phyloP scores from a whole-genome alignment of 192 early-diverging fungal genomes.

The Rhizophlyctis rosea region DNA sequence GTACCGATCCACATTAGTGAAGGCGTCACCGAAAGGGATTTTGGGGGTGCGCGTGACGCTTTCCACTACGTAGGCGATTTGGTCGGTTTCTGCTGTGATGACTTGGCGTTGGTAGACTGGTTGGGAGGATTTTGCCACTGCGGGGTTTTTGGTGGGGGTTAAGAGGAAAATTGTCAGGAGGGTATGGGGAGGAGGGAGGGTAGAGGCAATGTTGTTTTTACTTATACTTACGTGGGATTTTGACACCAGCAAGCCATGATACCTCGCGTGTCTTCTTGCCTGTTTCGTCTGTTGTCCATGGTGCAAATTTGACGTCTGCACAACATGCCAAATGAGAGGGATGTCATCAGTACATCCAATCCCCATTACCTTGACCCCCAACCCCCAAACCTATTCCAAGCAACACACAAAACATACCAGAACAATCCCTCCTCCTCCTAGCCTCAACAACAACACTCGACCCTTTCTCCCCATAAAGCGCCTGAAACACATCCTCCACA shows the following conservation, averaged over 20 bases:
- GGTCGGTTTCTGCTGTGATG: too few species aligned
- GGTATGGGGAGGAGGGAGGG: too few species aligned
- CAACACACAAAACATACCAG: background rate
- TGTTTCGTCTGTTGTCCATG: constrained; percentile 14
- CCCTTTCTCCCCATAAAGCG: constrained; percentile 20
- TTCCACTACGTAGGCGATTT: constrained; percentile 23
- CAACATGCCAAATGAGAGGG: too few species aligned
- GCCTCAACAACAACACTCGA: constrained; percentile 15
- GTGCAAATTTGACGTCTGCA: constrained; percentile 15
- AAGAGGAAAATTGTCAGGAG: too few species aligned
- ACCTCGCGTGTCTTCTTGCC: constrained; percentile 5
- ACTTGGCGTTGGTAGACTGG: too few species aligned
- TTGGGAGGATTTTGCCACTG: too few species aligned
- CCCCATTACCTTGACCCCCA: too few species aligned
- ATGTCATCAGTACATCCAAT: too few species aligned
- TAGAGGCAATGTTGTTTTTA: too few species aligned
- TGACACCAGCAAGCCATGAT: too few species aligned
- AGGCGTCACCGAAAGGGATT: constrained; percentile 33
- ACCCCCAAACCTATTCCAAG: background rate
- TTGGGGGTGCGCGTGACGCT: constrained; percentile 21
- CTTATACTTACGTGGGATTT: too few species aligned
- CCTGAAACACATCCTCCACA: constrained; percentile 23
- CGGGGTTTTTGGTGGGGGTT: too few species aligned
- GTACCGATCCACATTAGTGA: constrained; percentile 20
- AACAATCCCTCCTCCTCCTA: constrained; percentile 16